A percentile compares a stretch with the other conserved stretches of the same genome.
Evolutionary conservation across 495 filamentous ascomycete genomes (phyloP).

Genomic region (Ramalina intermedia): DNA sequence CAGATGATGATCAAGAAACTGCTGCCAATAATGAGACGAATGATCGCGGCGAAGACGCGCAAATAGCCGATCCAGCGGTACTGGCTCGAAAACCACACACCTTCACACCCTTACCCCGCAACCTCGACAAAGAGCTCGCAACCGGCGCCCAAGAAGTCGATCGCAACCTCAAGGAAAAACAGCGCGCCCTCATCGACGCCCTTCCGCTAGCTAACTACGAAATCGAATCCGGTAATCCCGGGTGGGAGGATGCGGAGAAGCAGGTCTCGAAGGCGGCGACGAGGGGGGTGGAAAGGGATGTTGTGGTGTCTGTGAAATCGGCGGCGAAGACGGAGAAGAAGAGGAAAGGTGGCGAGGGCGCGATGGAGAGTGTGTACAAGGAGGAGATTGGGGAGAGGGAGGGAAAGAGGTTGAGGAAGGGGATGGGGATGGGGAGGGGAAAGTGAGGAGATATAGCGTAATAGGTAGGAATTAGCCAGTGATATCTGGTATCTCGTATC

Average conservation of each 20-base stretch:
- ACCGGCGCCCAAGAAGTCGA: constrained; percentile 69
- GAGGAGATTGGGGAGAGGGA: constrained; percentile 40
- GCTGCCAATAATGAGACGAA: constrained; percentile 51
- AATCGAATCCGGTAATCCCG: constrained; percentile 53
- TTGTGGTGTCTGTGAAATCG: constrained; percentile 72
- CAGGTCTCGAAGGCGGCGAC: constrained; percentile 37
- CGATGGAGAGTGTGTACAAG: constrained; percentile 37
- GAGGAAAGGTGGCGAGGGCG: constrained; percentile 41
- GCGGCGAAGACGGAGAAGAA: constrained; percentile 34
- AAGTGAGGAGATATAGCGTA: constrained; percentile 5
- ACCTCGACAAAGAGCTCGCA: constrained; percentile 73
- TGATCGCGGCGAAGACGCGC: constrained; percentile 48
- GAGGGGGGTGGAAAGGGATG: constrained; percentile 41
- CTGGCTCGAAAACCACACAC: constrained; percentile 12
- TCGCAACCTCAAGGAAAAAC: constrained; percentile 54
- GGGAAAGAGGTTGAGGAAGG: constrained; percentile 42
- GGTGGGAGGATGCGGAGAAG: constrained; percentile 75
- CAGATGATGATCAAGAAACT: constrained; percentile 51
- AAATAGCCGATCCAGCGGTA: constrained; percentile 29
- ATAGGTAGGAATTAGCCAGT: background rate
- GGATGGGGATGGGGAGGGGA: constrained; percentile 28
- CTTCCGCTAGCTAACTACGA: constrained; percentile 79
- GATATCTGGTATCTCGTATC: no score
- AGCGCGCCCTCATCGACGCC: constrained; percentile 74
- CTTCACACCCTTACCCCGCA: constrained; percentile 53